Base-by-base conservation (phyloP, 2,329 filamentous ascomycete species). In the Nakataea oryzae region DNA sequence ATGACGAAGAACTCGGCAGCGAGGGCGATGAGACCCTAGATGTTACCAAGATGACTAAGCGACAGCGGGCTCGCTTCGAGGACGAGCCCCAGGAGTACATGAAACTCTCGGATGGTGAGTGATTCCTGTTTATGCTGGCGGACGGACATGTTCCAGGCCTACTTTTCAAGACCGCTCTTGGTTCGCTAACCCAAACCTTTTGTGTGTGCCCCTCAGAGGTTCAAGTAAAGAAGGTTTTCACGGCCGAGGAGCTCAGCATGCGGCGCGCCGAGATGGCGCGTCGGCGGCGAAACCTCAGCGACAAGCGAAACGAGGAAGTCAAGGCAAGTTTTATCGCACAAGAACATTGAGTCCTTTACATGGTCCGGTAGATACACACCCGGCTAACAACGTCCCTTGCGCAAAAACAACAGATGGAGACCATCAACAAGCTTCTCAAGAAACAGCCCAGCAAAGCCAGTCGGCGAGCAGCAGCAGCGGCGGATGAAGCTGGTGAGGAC, bases 341-440 rank as follows among this genome's bases (percentile, higher is more conserved):
- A 21, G 41, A n/a, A n/a, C n/a, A n/a, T n/a, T n/a, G n/a, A n/a
- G n/a, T 54, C 21, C 24, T n/a, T 14, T n/a, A n/a, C 21, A n/a
- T 26, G 29, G 63, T 27, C 1, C 13, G 12, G n/a, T 17, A 30
- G 9, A 14, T 11, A n/a, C 3, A 12, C 21, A 8, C 12, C 7
- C 26, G 27, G 11, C 28, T 47, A 12, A 21, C 58, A 30, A 32
- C 26, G 6, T 21, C 14, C 24, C 58, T 12, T 21, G 32, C 13
- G 26, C 29, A 58, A 47, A 32, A 21, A 57, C 2, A 34, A 61
- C 32, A 93, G 89, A 90, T 91, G 83, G 90, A 93, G 78, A 95
- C 90, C 0, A 93, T 95, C 81, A 93, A 95, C 78, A 92, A 93
- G 69, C 85, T 95, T 2, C 84, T 95, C 61, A 92, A 92, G 74